These are phyloP conservation scores for Coemansia sp. DNA, from an alignment of 192 early-diverging fungal species.

Conservation along the genomic window DNA sequence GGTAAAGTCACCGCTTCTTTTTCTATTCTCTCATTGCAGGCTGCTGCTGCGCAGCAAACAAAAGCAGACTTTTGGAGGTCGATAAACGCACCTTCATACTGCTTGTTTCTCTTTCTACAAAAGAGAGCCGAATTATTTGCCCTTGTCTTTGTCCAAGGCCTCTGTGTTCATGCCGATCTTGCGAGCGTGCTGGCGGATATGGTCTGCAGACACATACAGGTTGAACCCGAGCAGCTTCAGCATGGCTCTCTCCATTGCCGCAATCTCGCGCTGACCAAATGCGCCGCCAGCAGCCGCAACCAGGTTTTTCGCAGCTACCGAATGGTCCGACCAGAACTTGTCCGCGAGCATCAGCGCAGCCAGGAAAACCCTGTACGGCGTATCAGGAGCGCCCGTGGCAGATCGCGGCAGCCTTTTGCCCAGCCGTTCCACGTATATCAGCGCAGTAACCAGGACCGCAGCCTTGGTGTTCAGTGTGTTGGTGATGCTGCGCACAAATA, in stretches of 20 bases:
- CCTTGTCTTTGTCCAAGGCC: background rate
- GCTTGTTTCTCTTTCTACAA: background rate
- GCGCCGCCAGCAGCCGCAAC: slow-evolving; percentile 38
- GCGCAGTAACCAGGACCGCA: slow-evolving; percentile 58
- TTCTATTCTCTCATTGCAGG: too few relatives aligned
- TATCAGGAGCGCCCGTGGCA: slow-evolving; percentile 68
- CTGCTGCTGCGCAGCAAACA: too few relatives aligned
- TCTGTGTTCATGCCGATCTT: slow-evolving; percentile 23
- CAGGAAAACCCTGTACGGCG: slow-evolving; percentile 72
- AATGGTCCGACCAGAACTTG: slow-evolving; percentile 63
- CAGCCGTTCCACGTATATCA: slow-evolving; percentile 72
- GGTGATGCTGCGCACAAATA: slow-evolving; percentile 39
- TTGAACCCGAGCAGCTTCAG: slow-evolving; percentile 47
- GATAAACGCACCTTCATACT: too few relatives aligned
- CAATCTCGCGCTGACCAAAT: slow-evolving; percentile 38
- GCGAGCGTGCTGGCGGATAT: slow-evolving; percentile 35
- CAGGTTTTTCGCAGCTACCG: slow-evolving; percentile 40
- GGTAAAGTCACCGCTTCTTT: too few relatives aligned
- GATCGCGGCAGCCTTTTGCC: slow-evolving; percentile 60
- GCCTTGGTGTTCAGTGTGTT: slow-evolving; percentile 29
- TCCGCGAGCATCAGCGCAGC: slow-evolving; percentile 67
- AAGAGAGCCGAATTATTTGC: background rate
- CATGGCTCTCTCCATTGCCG: slow-evolving; percentile 49
- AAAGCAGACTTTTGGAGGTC: too few relatives aligned
- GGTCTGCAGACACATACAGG: slow-evolving; percentile 44